phyloP scores from a whole-genome alignment of 2,329 filamentous ascomycete genomes.

The Fusarium veterinarium region DNA sequence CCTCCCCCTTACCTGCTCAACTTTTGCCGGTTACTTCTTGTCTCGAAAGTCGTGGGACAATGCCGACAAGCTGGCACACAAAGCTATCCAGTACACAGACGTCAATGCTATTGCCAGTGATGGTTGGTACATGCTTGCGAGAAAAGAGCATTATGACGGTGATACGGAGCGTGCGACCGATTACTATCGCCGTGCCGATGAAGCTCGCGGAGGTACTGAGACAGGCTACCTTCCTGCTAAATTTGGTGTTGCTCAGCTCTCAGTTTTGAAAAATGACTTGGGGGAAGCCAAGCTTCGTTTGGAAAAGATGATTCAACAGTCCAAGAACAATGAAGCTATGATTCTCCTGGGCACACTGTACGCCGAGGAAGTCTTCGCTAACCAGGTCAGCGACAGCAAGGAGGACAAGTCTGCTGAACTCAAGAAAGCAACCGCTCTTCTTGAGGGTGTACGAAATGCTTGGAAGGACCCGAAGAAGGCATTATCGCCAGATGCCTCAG shows the following conservation, averaged over 20 bases:
- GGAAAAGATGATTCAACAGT: slow-evolving; percentile 92
- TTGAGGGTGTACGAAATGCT: slow-evolving; percentile 84
- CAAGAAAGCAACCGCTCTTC: slow-evolving; percentile 85
- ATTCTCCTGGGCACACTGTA: slow-evolving; percentile 90
- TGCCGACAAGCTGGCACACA: slow-evolving; percentile 87
- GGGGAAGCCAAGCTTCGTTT: slow-evolving; percentile 93
- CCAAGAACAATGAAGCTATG: slow-evolving; percentile 88
- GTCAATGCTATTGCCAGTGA: slow-evolving; percentile 97
- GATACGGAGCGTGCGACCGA: slow-evolving; percentile 81
- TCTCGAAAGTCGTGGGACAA: slow-evolving; percentile 82
- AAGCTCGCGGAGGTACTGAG: slow-evolving; percentile 91
- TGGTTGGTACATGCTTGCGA: slow-evolving; percentile 93
- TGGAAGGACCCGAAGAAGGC: slow-evolving; percentile 97
- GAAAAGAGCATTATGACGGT: slow-evolving; percentile 88
- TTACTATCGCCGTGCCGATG: slow-evolving; percentile 90
- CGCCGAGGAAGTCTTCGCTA: slow-evolving; percentile 91
- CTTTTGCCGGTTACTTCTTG: slow-evolving; percentile 91
- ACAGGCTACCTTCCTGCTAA: slow-evolving; percentile 93
- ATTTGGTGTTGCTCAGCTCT: slow-evolving; percentile 91
- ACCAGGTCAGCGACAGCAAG: slow-evolving; percentile 75
- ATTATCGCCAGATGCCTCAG: slow-evolving; percentile 81
- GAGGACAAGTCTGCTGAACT: slow-evolving; percentile 89
- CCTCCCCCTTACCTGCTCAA: slow-evolving; percentile 87
- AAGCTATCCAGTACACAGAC: slow-evolving; percentile 95
- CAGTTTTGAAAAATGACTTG: slow-evolving; percentile 83